Evolutionary conservation across 2,329 filamentous ascomycete genomes (phyloP).

Genomic region (Sporothrix protearum): DNA sequence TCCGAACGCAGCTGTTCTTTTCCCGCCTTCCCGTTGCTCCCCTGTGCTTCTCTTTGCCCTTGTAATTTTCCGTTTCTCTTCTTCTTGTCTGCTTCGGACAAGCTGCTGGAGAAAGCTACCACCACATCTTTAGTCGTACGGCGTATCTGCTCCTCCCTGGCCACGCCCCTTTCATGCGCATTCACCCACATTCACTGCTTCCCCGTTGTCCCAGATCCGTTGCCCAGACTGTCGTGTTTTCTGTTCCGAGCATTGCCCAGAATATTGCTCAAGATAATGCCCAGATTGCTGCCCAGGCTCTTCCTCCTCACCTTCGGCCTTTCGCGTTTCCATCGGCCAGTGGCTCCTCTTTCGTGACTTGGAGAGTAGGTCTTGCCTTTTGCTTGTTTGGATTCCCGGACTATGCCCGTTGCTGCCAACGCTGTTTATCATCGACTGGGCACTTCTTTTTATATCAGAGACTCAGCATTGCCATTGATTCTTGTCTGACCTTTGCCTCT

Average conservation of each 20-base stretch:
- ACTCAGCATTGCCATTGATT: background rate
- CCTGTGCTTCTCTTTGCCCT: background rate
- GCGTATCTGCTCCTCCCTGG: background rate
- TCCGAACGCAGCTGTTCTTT: background rate
- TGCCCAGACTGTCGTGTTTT: background rate
- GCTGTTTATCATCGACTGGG: background rate
- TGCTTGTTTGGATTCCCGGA: background rate
- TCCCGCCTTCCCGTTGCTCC: background rate
- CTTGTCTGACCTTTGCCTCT: background rate
- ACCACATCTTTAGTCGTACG: background rate
- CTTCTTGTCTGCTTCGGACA: background rate
- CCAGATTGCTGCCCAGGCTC: no score
- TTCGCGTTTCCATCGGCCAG: background rate
- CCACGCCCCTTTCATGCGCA: background rate
- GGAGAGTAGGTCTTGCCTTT: background rate
- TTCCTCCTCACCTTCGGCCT: background rate
- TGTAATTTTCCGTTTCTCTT: background rate
- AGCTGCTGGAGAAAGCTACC: background rate
- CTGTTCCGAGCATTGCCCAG: background rate
- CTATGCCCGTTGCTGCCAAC: slow-evolving; percentile 11
- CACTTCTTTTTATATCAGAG: background rate
- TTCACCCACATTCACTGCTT: background rate
- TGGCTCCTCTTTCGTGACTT: slow-evolving; percentile 1
- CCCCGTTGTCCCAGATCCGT: background rate
- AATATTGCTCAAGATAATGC: no score